A percentile compares a stretch with the other conserved stretches of the same genome.
Conservation (phyloP, 768 basidiomycete genomes). For the Agaricus blazei region DNA sequence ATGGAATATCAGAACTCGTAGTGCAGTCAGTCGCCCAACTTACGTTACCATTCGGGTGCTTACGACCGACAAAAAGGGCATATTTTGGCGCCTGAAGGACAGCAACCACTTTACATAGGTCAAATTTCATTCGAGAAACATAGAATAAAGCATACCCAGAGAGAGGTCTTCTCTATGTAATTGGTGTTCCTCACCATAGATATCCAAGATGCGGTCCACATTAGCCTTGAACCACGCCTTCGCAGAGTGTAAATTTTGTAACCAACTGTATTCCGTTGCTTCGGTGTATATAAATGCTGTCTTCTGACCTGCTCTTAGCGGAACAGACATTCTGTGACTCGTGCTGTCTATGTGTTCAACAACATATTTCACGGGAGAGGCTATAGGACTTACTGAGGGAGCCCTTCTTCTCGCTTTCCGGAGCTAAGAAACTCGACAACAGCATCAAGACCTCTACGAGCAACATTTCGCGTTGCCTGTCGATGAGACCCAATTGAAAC, state of each 20-base stretch:
- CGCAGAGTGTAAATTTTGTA: conserved; percentile 57
- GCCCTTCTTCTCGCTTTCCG: conserved; percentile 21
- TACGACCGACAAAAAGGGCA: conserved; percentile 71
- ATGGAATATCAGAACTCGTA: background rate
- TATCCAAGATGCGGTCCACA: conserved; percentile 54
- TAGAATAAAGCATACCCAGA: conserved; percentile 30
- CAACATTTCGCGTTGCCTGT: conserved; percentile 52
- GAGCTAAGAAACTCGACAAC: conserved; percentile 40
- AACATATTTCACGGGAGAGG: background rate
- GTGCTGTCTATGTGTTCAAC: conserved; percentile 23
- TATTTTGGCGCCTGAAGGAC: conserved; percentile 67
- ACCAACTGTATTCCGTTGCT: conserved; percentile 61
- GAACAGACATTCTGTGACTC: conserved; percentile 53
- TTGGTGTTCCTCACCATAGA: conserved; percentile 42
- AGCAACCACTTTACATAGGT: conserved; percentile 47
- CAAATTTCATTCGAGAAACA: background rate
- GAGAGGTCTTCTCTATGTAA: conserved; percentile 58
- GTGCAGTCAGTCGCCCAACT: conserved; percentile 12
- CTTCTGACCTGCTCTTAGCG: conserved; percentile 60
- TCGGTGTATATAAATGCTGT: conserved; percentile 66
- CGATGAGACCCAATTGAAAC: conserved; percentile 42
- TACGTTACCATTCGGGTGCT: conserved; percentile 42
- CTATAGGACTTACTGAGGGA: conserved; percentile 23
- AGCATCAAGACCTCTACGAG: conserved; percentile 46
- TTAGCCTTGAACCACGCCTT: conserved; percentile 73